Conservation (phyloP, 257 asterid species). For the Phtheirospermum japonicum region DNA sequence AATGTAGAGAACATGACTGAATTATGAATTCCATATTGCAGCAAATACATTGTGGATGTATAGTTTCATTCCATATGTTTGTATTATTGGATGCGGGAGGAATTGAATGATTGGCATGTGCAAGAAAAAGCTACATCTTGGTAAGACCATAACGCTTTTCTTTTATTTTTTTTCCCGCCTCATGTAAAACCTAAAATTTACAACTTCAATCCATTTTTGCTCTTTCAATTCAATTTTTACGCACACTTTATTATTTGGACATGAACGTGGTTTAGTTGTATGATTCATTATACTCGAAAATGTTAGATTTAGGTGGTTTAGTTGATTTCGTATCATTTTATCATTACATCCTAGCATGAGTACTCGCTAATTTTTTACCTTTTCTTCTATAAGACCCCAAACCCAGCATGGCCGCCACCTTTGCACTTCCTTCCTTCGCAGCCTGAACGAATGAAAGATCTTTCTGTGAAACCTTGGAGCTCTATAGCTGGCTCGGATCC, state of each 20-base stretch:
- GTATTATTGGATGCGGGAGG: constrained; percentile 99
- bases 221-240: background rate
- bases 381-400: constrained; percentile 77
- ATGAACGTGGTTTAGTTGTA: constrained; percentile 1
- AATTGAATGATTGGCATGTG: constrained; percentile 90
- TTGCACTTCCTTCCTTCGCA: constrained; percentile 72
- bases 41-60: too few relatives aligned
- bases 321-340: constrained; percentile 4
- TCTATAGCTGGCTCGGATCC: constrained; percentile 78
- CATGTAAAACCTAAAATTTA: background rate
- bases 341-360: constrained; percentile 9
- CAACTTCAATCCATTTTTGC: background rate
- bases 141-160: constrained; percentile 46
- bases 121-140: constrained; percentile 85
- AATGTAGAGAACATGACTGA: too few relatives aligned
- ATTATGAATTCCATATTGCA: too few relatives aligned
- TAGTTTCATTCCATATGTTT: too few relatives aligned
- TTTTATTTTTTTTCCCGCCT: constrained; percentile 20
- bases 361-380: constrained; percentile 13
- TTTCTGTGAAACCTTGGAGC: constrained; percentile 60
- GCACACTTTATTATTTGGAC: constrained; percentile 1
- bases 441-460: constrained; percentile 79
- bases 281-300: too few relatives aligned
- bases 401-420: constrained; percentile 99
- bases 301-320: too few relatives aligned